These are phyloP conservation scores for Plantago coronopus DNA, from an alignment of 305 asterid genomes.

Conservation along the genomic window DNA sequence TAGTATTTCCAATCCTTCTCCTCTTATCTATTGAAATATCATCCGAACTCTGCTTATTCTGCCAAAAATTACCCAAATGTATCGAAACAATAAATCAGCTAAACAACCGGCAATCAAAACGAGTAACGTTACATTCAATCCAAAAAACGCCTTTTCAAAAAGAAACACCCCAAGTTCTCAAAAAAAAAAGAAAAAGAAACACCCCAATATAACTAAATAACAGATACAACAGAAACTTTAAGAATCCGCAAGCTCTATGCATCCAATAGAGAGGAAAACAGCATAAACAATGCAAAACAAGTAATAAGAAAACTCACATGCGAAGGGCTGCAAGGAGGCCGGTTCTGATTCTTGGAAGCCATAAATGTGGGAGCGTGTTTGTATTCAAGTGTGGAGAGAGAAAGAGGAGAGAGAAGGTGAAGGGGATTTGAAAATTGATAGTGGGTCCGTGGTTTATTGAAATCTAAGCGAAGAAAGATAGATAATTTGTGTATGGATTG, in stretches of 20 bases:
- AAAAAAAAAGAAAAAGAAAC: neutral
- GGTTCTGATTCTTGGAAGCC: constrained; percentile 52
- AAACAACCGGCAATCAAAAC: neutral
- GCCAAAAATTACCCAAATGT: constrained; percentile 18
- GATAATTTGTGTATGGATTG: neutral
- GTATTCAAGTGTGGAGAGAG: constrained; percentile 21
- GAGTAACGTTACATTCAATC: neutral
- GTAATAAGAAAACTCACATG: constrained; percentile 29
- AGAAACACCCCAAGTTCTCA: neutral
- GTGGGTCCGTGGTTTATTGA: constrained; percentile 46
- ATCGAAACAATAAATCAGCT: neutral
- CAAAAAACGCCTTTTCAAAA: neutral
- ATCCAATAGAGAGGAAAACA: neutral
- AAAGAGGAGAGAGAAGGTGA: constrained; percentile 15
- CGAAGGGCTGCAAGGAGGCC: constrained; percentile 42
- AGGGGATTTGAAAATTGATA: constrained; percentile 26
- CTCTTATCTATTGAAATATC: constrained; percentile 63
- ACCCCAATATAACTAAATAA: neutral
- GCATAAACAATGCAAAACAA: neutral
- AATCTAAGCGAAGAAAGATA: constrained; percentile 32
- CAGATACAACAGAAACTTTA: neutral
- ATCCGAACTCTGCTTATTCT: constrained; percentile 52
- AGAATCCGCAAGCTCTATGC: neutral
- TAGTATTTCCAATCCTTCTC: constrained; percentile 55
- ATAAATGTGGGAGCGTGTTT: constrained; percentile 28